Percentiles rank a stretch among this genome's conserved stretches.
Conservation (phyloP, 2,329 filamentous ascomycete species). For the Botrytis porri region DNA sequence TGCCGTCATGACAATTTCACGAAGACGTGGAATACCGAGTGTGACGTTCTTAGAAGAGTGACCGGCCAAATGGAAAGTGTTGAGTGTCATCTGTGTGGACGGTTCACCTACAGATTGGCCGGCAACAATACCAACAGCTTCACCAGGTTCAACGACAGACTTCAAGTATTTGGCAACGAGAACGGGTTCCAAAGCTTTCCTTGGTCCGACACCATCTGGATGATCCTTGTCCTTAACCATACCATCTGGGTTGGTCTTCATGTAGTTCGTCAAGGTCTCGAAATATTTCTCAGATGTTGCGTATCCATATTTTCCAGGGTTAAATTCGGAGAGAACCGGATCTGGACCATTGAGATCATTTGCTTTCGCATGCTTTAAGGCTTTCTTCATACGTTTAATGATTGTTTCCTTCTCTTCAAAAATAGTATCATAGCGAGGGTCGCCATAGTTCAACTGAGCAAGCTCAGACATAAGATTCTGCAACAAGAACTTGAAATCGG, state of each 20-base stretch:
- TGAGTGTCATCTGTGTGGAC: conserved; percentile 98
- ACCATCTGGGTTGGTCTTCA: conserved; percentile 70
- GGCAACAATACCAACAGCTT: conserved; percentile 94
- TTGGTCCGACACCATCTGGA: conserved; percentile 35
- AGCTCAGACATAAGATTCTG: conserved; percentile 81
- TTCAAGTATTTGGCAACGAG: conserved; percentile 91
- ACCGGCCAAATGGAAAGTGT: conserved; percentile 99
- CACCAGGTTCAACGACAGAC: conserved; percentile 89
- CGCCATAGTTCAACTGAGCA: conserved; percentile 68
- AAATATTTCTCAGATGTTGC: conserved; percentile 89
- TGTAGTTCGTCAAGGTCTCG: conserved; percentile 67
- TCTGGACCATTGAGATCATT: conserved; percentile 56
- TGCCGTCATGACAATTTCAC: conserved; percentile 98
- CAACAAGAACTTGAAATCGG: conserved; percentile 85
- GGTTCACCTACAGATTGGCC: conserved; percentile 96
- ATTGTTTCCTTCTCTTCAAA: conserved; percentile 63
- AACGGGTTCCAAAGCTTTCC: conserved; percentile 61
- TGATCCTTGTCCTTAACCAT: conserved; percentile 52
- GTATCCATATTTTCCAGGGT: conserved; percentile 75
- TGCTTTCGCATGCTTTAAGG: conserved; percentile 67
- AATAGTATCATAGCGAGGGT: conserved; percentile 53
- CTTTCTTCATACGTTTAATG: conserved; percentile 71
- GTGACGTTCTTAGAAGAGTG: conserved; percentile 99
- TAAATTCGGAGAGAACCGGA: conserved; percentile 69
- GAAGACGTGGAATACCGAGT: conserved; percentile 90